Conservation (phyloP, 2,329 filamentous ascomycete genomes). For the Phymatotrichopsis omnivora region DNA sequence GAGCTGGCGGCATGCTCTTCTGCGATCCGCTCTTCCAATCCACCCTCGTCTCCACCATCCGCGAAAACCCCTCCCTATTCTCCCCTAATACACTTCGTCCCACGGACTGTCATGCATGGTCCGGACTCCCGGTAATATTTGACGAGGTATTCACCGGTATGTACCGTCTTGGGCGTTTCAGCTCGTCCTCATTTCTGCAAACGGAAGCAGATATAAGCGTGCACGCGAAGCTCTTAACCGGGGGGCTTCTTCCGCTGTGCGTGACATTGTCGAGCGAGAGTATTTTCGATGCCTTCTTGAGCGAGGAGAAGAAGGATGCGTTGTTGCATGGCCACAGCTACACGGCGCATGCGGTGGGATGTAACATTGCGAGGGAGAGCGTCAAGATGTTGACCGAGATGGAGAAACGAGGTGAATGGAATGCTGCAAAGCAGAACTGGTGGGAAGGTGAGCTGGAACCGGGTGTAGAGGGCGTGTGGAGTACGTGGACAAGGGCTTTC, state of each 20-base stretch:
- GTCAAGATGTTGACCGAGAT: conserved; percentile 50
- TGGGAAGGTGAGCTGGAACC: conserved; percentile 5
- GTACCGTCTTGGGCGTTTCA: conserved; percentile 66
- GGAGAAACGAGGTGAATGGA: conserved; percentile 49
- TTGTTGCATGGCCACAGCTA: conserved; percentile 79
- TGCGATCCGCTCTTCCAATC: conserved; percentile 75
- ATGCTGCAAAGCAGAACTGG: conserved; percentile 46
- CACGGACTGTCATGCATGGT: too few relatives aligned
- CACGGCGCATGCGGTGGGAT: conserved; percentile 73
- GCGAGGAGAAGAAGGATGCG: conserved; percentile 65
- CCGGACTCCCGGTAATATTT: conserved; percentile 66
- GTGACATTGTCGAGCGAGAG: conserved; percentile 63
- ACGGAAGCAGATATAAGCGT: conserved; percentile 64
- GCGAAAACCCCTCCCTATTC: conserved; percentile 49
- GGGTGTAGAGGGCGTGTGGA: conserved; percentile 50
- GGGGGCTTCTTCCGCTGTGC: conserved; percentile 66
- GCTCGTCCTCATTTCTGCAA: conserved; percentile 58
- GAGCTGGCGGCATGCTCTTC: conserved; percentile 74
- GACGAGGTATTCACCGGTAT: conserved; percentile 84
- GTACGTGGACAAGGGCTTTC: conserved; percentile 56
- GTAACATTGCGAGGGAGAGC: conserved; percentile 62
- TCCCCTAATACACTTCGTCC: conserved; percentile 34
- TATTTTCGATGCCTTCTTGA: conserved; percentile 62
- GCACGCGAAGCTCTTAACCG: conserved; percentile 75
- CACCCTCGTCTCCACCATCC: conserved; percentile 56